Percentiles rank a stretch among this genome's conserved stretches.
These are phyloP conservation scores for Rosa rugosa DNA, from an alignment of 306 rosid species.

Conservation along the genomic window DNA sequence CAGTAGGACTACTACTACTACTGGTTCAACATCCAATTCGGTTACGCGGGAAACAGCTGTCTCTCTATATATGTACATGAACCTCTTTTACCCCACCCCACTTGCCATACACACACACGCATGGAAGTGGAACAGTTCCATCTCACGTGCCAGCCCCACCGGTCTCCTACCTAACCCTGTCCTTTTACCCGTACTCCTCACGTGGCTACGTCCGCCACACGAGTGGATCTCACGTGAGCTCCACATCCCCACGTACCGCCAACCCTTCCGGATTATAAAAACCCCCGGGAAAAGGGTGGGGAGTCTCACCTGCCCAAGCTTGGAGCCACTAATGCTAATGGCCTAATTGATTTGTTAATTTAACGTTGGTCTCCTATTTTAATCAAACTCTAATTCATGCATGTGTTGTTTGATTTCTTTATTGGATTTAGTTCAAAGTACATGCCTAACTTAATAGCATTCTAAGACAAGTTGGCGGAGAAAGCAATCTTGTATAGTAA, in stretches of 20 bases:
- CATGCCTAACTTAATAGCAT: neutral
- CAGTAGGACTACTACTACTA: neutral
- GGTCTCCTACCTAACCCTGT: conserved; percentile 15
- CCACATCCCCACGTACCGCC: neutral
- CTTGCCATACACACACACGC: neutral
- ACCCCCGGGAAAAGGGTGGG: no score
- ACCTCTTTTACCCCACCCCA: neutral
- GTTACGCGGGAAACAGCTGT: conserved; percentile 45
- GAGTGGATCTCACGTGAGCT: conserved; percentile 33
- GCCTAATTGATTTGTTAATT: neutral
- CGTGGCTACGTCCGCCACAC: conserved; percentile 31
- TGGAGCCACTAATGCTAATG: neutral
- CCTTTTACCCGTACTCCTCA: conserved; percentile 38
- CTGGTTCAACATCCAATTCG: conserved; percentile 15
- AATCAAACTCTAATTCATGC: neutral
- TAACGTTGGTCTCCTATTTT: neutral
- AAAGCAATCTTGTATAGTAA: neutral
- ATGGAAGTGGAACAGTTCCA: conserved; percentile 1
- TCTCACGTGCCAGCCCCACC: conserved; percentile 37
- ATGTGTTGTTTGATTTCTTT: neutral
- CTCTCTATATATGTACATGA: neutral
- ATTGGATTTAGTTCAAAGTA: neutral
- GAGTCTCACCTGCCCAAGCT: neutral
- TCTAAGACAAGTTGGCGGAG: neutral
- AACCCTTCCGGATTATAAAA: neutral